Evolutionary conservation across 164 flowering plant genomes (phyloP).

Genomic region (Echeveria elegans): DNA sequence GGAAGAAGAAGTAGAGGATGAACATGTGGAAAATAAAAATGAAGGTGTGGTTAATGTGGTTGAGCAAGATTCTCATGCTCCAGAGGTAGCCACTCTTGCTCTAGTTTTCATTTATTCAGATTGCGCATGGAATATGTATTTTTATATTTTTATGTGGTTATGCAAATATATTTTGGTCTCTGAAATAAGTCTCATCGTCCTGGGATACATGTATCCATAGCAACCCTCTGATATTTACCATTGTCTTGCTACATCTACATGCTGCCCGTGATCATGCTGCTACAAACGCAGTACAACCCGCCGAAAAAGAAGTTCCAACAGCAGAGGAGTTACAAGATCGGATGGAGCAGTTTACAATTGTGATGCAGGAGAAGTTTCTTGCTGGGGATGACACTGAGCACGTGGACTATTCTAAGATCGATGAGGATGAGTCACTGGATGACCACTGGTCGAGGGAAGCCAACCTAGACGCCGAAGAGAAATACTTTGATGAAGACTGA

Average conservation of each 20-base stretch:
- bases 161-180: neutral
- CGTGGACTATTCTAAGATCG: constrained; percentile 79
- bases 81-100: neutral
- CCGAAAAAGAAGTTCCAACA: constrained; percentile 28
- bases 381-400: constrained; percentile 76
- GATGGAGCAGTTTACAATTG: constrained; percentile 72
- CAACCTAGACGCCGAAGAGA: constrained; percentile 80
- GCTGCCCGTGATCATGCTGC: constrained; percentile 13
- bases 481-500: constrained; percentile 63
- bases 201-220: neutral
- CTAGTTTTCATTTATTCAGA: neutral
- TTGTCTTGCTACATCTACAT: constrained; percentile 15
- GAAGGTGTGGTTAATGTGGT: neutral
- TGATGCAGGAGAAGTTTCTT: constrained; percentile 89
- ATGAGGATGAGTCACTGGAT: constrained; percentile 69
- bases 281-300: constrained; percentile 7
- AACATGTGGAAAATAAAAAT: constrained; percentile 4
- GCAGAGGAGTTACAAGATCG: constrained; percentile 70
- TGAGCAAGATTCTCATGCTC: neutral
- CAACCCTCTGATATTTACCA: neutral
- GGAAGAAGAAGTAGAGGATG: constrained; percentile 32
- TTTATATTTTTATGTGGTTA: neutral
- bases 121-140: neutral
- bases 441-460: constrained; percentile 90
- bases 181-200: neutral